Evolutionary conservation across 2,329 filamentous ascomycete species (phyloP).

Genomic region (Pyrenophora tritici-repentis): DNA sequence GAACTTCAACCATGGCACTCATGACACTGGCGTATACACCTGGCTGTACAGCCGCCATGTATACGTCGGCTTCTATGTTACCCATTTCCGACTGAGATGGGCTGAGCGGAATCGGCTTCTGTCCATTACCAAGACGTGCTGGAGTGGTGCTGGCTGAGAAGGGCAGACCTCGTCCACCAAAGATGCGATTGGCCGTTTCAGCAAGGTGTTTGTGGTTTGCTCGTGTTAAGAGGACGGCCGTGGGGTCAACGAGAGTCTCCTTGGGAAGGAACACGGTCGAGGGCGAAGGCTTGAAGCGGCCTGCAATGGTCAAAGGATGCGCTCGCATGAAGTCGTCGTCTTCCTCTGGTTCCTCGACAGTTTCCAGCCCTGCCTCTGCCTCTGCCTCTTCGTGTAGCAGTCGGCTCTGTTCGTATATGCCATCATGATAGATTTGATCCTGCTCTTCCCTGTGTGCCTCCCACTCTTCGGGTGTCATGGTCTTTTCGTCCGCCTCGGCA

Average conservation of each 20-base stretch:
- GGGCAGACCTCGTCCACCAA: constrained; percentile 78
- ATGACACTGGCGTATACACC: constrained; percentile 71
- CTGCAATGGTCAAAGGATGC: constrained; percentile 75
- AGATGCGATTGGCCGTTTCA: constrained; percentile 71
- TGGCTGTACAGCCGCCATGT: constrained; percentile 70
- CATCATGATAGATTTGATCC: constrained; percentile 38
- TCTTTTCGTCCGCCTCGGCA: constrained; percentile 25
- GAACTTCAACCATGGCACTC: constrained; percentile 72
- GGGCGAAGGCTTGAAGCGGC: constrained; percentile 75
- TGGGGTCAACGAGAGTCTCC: constrained; percentile 69
- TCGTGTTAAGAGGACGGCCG: constrained; percentile 68
- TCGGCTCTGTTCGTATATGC: constrained; percentile 50
- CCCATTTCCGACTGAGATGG: constrained; percentile 70
- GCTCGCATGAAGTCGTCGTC: constrained; percentile 59
- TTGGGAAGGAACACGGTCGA: constrained; percentile 76
- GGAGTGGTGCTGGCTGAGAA: constrained; percentile 72
- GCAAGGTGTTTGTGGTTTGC: constrained; percentile 73
- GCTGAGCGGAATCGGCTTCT: constrained; percentile 68
- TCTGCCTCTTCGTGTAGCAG: constrained; percentile 51
- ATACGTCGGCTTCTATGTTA: constrained; percentile 76
- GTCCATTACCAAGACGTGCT: constrained; percentile 59
- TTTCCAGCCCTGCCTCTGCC: constrained; percentile 42
- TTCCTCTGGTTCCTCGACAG: constrained; percentile 34
- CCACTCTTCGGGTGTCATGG: constrained; percentile 41
- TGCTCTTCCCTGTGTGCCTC: constrained; percentile 43